A percentile compares a stretch with the other conserved stretches of the same genome.
Evolutionary conservation across 2,329 filamentous ascomycete genomes (phyloP).

Genomic region (Plectosphaerella cucumerina): DNA sequence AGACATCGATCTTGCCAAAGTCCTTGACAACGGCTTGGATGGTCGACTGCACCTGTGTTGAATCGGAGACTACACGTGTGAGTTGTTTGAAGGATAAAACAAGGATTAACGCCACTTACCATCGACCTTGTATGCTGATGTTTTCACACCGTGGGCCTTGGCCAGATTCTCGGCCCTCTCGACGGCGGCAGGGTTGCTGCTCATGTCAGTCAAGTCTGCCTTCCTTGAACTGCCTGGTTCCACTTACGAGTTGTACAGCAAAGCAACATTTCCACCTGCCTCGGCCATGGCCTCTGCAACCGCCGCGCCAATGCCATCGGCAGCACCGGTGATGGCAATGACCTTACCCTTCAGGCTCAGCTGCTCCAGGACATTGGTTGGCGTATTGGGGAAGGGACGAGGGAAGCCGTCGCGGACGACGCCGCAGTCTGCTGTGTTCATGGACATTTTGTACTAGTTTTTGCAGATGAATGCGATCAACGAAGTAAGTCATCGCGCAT

Average conservation of each 20-base stretch:
- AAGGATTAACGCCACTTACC: slow-evolving; percentile 14
- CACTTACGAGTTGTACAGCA: slow-evolving; percentile 28
- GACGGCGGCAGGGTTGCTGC: slow-evolving; percentile 22
- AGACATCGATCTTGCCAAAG: slow-evolving; percentile 38
- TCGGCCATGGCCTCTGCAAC: slow-evolving; percentile 42
- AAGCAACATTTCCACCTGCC: slow-evolving; percentile 34
- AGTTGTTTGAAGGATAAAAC: too few relatives aligned
- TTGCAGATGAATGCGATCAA: neutral
- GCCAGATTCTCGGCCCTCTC: slow-evolving; percentile 27
- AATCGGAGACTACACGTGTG: slow-evolving; percentile 32
- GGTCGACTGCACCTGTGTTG: slow-evolving; percentile 26
- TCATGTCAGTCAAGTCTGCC: neutral
- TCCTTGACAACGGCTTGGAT: slow-evolving; percentile 28
- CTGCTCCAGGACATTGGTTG: slow-evolving; percentile 39
- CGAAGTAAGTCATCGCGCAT: too few relatives aligned
- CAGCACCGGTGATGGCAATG: slow-evolving; percentile 38
- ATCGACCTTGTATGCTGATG: slow-evolving; percentile 38
- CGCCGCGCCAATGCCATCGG: slow-evolving; percentile 39
- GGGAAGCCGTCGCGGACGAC: slow-evolving; percentile 27
- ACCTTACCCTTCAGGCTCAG: slow-evolving; percentile 35
- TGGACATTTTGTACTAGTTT: slow-evolving; percentile 29
- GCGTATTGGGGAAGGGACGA: slow-evolving; percentile 30
- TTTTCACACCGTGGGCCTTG: slow-evolving; percentile 27
- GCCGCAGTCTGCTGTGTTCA: slow-evolving; percentile 26
- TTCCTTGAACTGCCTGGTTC: too few relatives aligned